Base-by-base conservation (phyloP, 176 grass and related monocot species). In the Lolium multiflorum region DNA sequence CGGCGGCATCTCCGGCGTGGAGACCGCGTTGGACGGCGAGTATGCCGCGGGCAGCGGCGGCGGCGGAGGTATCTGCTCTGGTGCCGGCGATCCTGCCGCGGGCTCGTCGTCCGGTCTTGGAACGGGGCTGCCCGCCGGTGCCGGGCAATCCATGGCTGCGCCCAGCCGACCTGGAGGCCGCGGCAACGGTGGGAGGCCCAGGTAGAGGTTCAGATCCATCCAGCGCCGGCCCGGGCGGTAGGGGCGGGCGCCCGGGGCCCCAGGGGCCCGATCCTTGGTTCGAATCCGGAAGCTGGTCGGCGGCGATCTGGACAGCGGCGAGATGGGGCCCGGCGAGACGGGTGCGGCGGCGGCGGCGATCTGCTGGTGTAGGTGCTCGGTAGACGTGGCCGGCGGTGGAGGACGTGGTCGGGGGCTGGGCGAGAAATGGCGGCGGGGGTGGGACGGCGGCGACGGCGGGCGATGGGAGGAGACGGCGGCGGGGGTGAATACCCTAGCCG, bases 201-300 rank as follows among this genome's bases (percentile, higher is more conserved):
- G 70, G 57, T 94, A 98, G n/a, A 94, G 77, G 87, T 89, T 95
- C 83, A 90, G 88, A 87, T 98, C 96, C 82, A 88, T 88, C 43
- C 77, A 37, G 63, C 28, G 63, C 26, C 63, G 25, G 2, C 52
- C 52, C 52, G 52, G 15, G 52, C 52, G 52, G 17, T 55, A 17
- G 1, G 51, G 16, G 54, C 17, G 54, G 17, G 7, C 17, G 6
- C 54, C 17, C 54, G 18, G 54, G 17, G 54, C 5, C 54, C 54
- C 54, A 47, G 46, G 41, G 41, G 41, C 41, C 41, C 4, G 6
- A 17, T 20, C 54, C 17, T 20, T 56, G 54, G 7, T 2, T 56
- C 0, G 6, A 16, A 1, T 18, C 63, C 63, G 26, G 2, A 64
- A 65, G 62, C 2, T 65, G 1, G 1, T 31, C 13, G 24, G 24